phyloP scores from a whole-genome alignment of 306 rosid species.

The Begonia masoniana region DNA sequence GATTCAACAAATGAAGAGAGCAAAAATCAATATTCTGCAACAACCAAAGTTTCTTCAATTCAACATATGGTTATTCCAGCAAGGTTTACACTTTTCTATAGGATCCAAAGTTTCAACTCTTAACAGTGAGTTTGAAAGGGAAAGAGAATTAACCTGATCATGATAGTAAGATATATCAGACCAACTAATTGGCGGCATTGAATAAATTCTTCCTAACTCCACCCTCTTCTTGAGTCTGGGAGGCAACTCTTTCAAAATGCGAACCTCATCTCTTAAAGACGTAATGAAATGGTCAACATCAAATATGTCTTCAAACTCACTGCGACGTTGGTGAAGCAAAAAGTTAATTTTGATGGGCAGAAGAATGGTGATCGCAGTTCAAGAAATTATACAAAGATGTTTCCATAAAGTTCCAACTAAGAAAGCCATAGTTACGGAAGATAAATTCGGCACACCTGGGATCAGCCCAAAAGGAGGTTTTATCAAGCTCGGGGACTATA shows the following conservation, averaged over 20 bases:
- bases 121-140: neutral
- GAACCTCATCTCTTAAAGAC: conserved; percentile 64
- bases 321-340: conserved; percentile 18
- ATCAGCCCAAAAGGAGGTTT: conserved; percentile 63
- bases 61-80: too few species aligned
- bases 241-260: conserved; percentile 58
- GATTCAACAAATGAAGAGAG: neutral
- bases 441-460: conserved; percentile 20
- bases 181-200: conserved; percentile 86
- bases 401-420: too few species aligned
- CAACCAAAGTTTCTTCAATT: too few species aligned
- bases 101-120: neutral
- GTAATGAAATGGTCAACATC: conserved; percentile 66
- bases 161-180: conserved; percentile 64
- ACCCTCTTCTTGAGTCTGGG: conserved; percentile 54
- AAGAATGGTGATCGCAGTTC: neutral
- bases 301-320: conserved; percentile 76
- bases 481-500: conserved; percentile 59
- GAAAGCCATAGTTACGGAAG: too few species aligned
- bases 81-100: neutral
- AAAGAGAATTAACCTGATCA: conserved; percentile 35
- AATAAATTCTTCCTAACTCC: conserved; percentile 25
- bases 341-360: neutral
- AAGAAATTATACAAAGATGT: neutral
- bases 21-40: neutral